phyloP scores from a whole-genome alignment of 1,284 basidiomycete genomes.

The Pascua guehoae region DNA sequence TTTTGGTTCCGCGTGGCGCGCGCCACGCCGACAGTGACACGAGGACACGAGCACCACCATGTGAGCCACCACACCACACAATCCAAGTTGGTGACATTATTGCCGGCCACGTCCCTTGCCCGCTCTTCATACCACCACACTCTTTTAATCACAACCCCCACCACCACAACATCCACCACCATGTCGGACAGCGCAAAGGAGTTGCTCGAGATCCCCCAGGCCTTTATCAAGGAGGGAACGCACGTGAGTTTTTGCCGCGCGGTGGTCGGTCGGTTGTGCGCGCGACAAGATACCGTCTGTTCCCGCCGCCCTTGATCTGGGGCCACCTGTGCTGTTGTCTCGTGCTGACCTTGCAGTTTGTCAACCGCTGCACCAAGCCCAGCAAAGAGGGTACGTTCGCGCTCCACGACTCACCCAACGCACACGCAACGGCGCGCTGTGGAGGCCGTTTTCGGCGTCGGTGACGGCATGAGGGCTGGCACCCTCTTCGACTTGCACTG shows the following conservation, averaged over 20 bases:
- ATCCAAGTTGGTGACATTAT: no score
- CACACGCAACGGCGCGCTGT: neutral
- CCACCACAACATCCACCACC: constrained; percentile 34
- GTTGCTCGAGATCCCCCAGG: constrained; percentile 83
- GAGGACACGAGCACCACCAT: neutral
- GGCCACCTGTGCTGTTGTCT: neutral
- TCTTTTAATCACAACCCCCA: neutral
- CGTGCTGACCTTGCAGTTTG: constrained; percentile 61
- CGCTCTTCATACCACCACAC: no score
- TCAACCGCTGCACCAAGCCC: constrained; percentile 96
- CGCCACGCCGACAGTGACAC: no score
- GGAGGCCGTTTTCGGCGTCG: neutral
- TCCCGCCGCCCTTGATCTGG: neutral
- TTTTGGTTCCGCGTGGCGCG: no score
- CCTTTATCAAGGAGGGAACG: constrained; percentile 88
- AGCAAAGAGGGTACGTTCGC: constrained; percentile 74
- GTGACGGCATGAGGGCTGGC: neutral
- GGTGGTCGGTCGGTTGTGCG: neutral
- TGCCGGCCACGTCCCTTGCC: no score
- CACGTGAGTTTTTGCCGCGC: constrained; percentile 59
- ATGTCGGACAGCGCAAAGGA: constrained; percentile 73
- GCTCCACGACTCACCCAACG: neutral
- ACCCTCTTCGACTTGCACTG: neutral
- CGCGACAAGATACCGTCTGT: neutral
- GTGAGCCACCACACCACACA: no score